Evolutionary conservation across 768 basidiomycete genomes (phyloP).

Genomic region (Amanita subjunquillea): DNA sequence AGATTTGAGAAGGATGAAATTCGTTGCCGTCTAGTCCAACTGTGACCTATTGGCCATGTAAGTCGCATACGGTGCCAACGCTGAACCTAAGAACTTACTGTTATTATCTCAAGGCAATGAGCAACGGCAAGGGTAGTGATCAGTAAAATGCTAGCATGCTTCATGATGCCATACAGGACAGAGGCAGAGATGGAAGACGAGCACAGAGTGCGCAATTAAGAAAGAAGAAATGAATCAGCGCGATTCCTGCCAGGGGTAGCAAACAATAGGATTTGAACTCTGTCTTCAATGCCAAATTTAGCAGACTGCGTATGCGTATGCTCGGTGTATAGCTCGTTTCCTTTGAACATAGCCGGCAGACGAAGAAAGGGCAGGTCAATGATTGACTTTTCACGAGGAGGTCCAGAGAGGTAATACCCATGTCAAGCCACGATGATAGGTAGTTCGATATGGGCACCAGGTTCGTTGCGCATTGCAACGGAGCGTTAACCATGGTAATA

Average conservation of each 20-base stretch:
- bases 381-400: background rate
- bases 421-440: background rate
- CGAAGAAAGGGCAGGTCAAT: background rate
- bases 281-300: background rate
- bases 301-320: no score
- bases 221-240: background rate
- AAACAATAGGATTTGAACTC: background rate
- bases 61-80: background rate
- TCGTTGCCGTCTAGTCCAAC: constrained; percentile 31
- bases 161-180: background rate
- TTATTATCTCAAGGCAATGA: background rate
- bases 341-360: background rate
- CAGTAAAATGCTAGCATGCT: background rate
- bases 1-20: constrained; percentile 22
- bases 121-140: background rate
- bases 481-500: background rate
- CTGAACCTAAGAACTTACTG: background rate
- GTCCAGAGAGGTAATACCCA: background rate
- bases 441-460: background rate
- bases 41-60: constrained; percentile 17
- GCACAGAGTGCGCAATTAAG: background rate
- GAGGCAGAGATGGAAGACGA: background rate
- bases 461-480: background rate
- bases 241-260: background rate
- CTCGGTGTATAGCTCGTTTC: background rate